Conservation (phyloP, 2,329 filamentous ascomycete species). For the Fusarium sp. region DNA sequence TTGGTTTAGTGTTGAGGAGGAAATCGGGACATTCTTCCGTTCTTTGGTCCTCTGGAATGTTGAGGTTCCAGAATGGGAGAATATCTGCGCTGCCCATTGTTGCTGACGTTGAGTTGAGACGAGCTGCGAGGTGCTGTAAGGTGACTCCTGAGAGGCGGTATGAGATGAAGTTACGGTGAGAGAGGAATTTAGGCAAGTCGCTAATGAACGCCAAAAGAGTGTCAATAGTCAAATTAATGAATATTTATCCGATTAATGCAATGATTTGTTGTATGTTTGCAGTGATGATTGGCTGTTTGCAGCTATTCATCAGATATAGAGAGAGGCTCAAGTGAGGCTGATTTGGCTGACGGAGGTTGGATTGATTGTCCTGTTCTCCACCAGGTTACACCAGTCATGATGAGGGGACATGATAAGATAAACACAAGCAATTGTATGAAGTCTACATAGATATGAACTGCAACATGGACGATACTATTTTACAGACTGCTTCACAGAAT, state of each 20-base stretch:
- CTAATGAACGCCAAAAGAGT: background rate
- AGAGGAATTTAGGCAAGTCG: constrained; percentile 2
- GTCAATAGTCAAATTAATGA: background rate
- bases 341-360: background rate
- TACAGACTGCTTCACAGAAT: background rate
- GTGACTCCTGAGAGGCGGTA: background rate
- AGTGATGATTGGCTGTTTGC: background rate
- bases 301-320: background rate
- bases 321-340: constrained; percentile 4
- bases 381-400: constrained; percentile 3
- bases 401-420: background rate
- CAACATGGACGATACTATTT: background rate
- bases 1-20: constrained; percentile 70
- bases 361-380: constrained; percentile 15
- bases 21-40: constrained; percentile 77
- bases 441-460: background rate
- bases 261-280: background rate
- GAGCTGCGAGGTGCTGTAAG: background rate
- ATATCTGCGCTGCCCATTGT: constrained; percentile 53
- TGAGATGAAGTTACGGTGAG: constrained; percentile 28
- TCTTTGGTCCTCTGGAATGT: constrained; percentile 72
- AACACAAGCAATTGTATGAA: background rate
- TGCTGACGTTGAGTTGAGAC: background rate
- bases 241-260: background rate
- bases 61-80: constrained; percentile 83